Evolutionary conservation across 2,329 filamentous ascomycete species (phyloP), one percentile per base, ranked within the genome.

Genomic region (Talaromyces sp.): DNA sequence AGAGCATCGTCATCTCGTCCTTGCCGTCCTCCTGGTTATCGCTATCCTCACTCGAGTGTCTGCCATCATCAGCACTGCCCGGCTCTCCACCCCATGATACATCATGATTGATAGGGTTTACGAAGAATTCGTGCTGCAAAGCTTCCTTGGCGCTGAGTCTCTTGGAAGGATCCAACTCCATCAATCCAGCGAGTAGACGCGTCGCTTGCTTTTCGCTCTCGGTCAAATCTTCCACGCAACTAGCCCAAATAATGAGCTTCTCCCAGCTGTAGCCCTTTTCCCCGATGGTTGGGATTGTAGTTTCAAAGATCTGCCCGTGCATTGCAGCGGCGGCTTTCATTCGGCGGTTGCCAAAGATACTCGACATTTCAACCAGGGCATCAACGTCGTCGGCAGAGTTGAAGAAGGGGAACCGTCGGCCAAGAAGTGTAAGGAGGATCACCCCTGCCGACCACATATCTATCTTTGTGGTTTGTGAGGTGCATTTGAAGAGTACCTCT

Each of bases 321-420:
- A 96, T 80, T 19, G 91, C 80, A 0, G 91, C 91, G 3, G 89
- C 90, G 35, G 85, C 81, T 70, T 89, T 90, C 93, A 99, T 98
- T 61, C 88, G 86, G 71, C 85, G 87, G 49, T 83, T 83, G 55
- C 95, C 95, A 73, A 98, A 97, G 63, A 99, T 96, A 61, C 91
- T 96, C 38, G 93, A 90, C 66, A 99, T 96, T 75, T 99, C 95
- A 66, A 99, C 93, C 84, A 97, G 89, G 56, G 95, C 95, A 71
- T 99, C 95, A 54, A 99, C 89, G 69, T 99, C 95, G 73, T 99
- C 95, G n/a, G 92, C 89, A 52, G 91, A 96, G 77, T 99, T 97
- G 82, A 99, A 99, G 77, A 99, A 99, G 1, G 95, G 95, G 69
- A 99, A 99, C 4, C 95, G 87, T 60, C 89, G 89, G 46, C 90